Percentiles rank a stretch among this genome's conserved stretches.
phyloP scores from a whole-genome alignment of 1,139 yeast species.

The Protomyces macrosporus region DNA sequence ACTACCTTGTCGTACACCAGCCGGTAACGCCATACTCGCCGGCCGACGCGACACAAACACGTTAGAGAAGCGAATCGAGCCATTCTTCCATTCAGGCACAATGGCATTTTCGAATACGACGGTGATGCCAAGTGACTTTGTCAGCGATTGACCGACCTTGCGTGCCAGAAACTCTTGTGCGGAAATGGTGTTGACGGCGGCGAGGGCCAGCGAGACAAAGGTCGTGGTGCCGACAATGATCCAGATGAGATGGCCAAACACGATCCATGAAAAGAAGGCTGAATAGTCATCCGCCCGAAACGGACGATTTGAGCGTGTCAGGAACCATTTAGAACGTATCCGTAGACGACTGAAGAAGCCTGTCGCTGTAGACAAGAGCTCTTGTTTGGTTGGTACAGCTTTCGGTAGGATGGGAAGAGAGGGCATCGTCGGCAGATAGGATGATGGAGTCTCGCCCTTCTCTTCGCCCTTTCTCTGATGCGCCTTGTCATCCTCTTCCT shows the following conservation, averaged over 20 bases:
- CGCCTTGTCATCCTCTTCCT: not conserved
- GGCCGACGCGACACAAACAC: slow-evolving; percentile 88
- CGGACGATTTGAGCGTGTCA: slow-evolving; percentile 61
- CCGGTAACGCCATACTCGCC: slow-evolving; percentile 44
- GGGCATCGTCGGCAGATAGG: not conserved
- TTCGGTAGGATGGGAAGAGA: not conserved
- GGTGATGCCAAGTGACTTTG: slow-evolving; percentile 76
- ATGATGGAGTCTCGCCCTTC: not conserved
- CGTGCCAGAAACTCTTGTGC: slow-evolving; percentile 87
- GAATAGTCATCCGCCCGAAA: slow-evolving; percentile 83
- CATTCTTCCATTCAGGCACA: slow-evolving; percentile 91
- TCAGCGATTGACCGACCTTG: slow-evolving; percentile 71
- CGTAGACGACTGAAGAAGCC: slow-evolving; percentile 49
- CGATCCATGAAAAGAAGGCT: slow-evolving; percentile 85
- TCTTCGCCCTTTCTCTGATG: not conserved
- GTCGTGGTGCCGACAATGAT: slow-evolving; percentile 85
- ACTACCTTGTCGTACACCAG: slow-evolving; percentile 44
- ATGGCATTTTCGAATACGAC: slow-evolving; percentile 91
- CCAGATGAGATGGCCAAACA: slow-evolving; percentile 76
- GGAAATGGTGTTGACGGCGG: slow-evolving; percentile 74
- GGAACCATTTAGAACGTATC: slow-evolving; percentile 63
- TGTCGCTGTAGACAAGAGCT: slow-evolving; percentile 51
- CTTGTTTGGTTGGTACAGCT: slow-evolving; percentile 41
- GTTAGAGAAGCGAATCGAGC: slow-evolving; percentile 74
- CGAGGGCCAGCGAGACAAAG: slow-evolving; percentile 70